A percentile compares a stretch with the other conserved stretches of the same genome.
Conservation (phyloP, 345 rosid species). For the Citrus inodora region DNA sequence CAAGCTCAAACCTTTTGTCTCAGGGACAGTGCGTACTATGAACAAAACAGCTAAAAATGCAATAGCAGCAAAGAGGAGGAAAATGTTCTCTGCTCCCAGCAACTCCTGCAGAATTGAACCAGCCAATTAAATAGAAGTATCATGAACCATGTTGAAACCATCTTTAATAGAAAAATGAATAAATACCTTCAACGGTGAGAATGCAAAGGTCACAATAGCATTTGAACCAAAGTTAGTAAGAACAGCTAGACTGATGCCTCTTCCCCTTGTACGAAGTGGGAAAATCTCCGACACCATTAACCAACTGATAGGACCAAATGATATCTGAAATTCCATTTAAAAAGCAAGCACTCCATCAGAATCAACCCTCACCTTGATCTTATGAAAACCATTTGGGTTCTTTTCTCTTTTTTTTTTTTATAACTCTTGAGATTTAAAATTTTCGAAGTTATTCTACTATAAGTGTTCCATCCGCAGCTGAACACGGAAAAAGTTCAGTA, state of each 20-base stretch:
- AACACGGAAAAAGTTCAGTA: neutral
- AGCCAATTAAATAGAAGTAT: neutral
- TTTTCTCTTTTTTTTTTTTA: neutral
- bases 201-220: constrained; percentile 94
- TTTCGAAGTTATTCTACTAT: neutral
- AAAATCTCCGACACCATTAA: constrained; percentile 96
- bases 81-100: constrained; percentile 82
- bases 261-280: constrained; percentile 84
- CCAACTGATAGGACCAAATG: constrained; percentile 99
- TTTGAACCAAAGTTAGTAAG: constrained; percentile 94
- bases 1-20: constrained; percentile 95
- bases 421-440: neutral
- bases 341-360: constrained; percentile 10
- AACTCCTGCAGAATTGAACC: constrained; percentile 53
- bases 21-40: constrained; percentile 60
- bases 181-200: constrained; percentile 81
- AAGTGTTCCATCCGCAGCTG: neutral
- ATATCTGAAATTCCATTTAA: constrained; percentile 47
- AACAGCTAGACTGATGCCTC: constrained; percentile 90
- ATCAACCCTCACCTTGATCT: neutral
- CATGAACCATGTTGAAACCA: neutral
- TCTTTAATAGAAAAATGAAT: neutral
- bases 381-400: neutral
- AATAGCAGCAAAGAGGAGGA: constrained; percentile 81
- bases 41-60: constrained; percentile 69